Conservation (phyloP, 1,139 yeast species). For the Trichomonascaceae sp. region DNA sequence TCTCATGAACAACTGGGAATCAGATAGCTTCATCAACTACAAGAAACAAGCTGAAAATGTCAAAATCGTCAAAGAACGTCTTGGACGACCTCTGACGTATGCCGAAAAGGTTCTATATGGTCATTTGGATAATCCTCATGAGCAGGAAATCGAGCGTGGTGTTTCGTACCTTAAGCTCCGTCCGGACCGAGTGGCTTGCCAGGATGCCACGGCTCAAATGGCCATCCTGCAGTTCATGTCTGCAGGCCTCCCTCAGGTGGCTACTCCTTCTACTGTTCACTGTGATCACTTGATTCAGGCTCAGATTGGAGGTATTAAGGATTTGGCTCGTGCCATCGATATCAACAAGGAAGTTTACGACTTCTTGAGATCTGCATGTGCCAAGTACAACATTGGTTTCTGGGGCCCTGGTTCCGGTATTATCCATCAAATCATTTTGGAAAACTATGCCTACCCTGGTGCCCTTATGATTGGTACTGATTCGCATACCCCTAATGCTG, state of each 20-base stretch:
- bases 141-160: constrained; percentile 94
- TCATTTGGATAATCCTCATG: constrained; percentile 93
- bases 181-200: constrained; percentile 99
- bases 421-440: constrained; percentile 93
- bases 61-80: constrained; percentile 77
- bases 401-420: constrained; percentile 99
- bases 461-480: constrained; percentile 95
- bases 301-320: constrained; percentile 88
- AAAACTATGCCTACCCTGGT: constrained; percentile 93
- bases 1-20: constrained; percentile 83
- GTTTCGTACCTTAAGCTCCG: constrained; percentile 91
- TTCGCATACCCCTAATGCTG: constrained; percentile 97
- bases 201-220: constrained; percentile 99
- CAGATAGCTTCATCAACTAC: constrained; percentile 59
- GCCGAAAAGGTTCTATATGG: constrained; percentile 97
- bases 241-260: constrained; percentile 89
- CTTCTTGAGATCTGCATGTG: constrained; percentile 89
- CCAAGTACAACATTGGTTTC: constrained; percentile 97
- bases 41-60: constrained; percentile 59
- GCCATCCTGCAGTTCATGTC: constrained; percentile 98
- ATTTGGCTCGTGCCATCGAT: constrained; percentile 87
- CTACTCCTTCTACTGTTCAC: constrained; percentile 96
- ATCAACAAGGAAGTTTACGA: constrained; percentile 96
- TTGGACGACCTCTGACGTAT: constrained; percentile 90
- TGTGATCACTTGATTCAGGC: constrained; percentile 99